Conservation (phyloP, 352 stramenopile genomes). For the Globisporangium radiosum region DNA sequence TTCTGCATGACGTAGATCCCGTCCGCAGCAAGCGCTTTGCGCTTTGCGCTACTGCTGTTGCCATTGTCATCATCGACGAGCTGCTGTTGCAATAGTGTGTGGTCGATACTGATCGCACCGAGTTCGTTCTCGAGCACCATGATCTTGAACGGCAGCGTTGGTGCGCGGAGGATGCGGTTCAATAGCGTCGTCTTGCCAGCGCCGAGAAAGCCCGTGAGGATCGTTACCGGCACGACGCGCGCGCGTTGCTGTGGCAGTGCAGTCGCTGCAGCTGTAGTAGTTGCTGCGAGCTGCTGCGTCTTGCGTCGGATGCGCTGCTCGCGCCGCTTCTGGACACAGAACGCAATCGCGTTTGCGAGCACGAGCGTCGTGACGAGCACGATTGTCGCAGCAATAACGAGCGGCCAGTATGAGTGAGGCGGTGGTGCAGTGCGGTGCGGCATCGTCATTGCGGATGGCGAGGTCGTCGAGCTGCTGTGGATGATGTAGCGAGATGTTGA, state of each 20-base stretch:
- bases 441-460: slow-evolving; percentile 12
- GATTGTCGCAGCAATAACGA: slow-evolving; percentile 15
- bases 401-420: slow-evolving; percentile 11
- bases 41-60: neutral
- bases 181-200: slow-evolving; percentile 96
- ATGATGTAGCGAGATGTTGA: neutral
- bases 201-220: slow-evolving; percentile 94
- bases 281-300: slow-evolving; percentile 30
- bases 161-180: slow-evolving; percentile 90
- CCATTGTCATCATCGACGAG: slow-evolving; percentile 13
- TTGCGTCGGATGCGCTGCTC: slow-evolving; percentile 55
- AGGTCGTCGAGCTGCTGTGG: neutral
- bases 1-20: slow-evolving; percentile 98
- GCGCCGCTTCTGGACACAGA: slow-evolving; percentile 53
- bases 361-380: slow-evolving; percentile 46
- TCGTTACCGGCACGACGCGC: slow-evolving; percentile 75
- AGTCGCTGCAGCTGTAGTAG: neutral
- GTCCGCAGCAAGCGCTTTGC: slow-evolving; percentile 24
- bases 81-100: slow-evolving; percentile 32
- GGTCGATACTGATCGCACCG: slow-evolving; percentile 64
- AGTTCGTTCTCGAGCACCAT: slow-evolving; percentile 93
- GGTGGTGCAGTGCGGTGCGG: slow-evolving; percentile 1
- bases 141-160: slow-evolving; percentile 88
- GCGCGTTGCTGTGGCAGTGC: neutral
- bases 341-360: slow-evolving; percentile 59